A percentile compares a stretch with the other conserved stretches of the same genome.
Conservation (phyloP, 1,284 basidiomycete genomes). For the Irpex lacteus region DNA sequence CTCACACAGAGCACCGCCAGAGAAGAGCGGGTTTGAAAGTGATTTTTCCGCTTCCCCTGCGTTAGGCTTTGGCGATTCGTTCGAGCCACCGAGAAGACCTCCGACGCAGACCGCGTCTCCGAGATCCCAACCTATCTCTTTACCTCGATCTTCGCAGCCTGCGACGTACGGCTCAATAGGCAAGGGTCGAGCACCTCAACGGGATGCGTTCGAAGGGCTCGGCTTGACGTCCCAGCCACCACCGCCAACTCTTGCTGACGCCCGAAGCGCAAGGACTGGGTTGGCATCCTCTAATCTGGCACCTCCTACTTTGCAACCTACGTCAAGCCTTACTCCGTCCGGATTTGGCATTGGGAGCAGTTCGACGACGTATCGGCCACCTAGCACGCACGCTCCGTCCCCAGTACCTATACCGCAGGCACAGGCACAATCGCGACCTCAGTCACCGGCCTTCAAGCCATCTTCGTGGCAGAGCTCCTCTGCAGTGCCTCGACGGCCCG, state of each 20-base stretch:
- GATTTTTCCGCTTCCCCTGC: conserved; percentile 30
- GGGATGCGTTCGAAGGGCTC: conserved; percentile 77
- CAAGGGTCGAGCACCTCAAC: conserved; percentile 33
- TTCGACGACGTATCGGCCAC: conserved; percentile 28
- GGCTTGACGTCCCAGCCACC: conserved; percentile 49
- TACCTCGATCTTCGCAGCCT: conserved; percentile 23
- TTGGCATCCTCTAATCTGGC: conserved; percentile 45
- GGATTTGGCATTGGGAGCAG: conserved; percentile 25
- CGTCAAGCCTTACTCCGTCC: conserved; percentile 15
- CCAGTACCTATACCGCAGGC: conserved; percentile 39
- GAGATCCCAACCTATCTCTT: conserved; percentile 18
- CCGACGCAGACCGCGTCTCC: conserved; percentile 10
- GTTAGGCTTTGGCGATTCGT: conserved; percentile 61
- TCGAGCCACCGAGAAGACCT: conserved; percentile 30
- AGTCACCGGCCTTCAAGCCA: conserved; percentile 19
- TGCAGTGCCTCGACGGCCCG: conserved; percentile 23
- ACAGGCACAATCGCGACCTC: conserved; percentile 26
- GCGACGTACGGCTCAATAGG: conserved; percentile 13
- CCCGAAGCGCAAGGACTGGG: conserved; percentile 65
- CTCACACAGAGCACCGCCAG: conserved; percentile 7
- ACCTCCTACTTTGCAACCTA: conserved; percentile 19
- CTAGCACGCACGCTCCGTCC: conserved; percentile 45
- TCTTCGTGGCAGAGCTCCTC: conserved; percentile 18
- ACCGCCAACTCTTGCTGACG: conserved; percentile 71
- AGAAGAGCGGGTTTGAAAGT: conserved; percentile 26